A percentile compares a stretch with the other conserved stretches of the same genome.
These are phyloP conservation scores for Schizonepeta tenuifolia DNA, from an alignment of 257 asterid species.

Conservation along the genomic window DNA sequence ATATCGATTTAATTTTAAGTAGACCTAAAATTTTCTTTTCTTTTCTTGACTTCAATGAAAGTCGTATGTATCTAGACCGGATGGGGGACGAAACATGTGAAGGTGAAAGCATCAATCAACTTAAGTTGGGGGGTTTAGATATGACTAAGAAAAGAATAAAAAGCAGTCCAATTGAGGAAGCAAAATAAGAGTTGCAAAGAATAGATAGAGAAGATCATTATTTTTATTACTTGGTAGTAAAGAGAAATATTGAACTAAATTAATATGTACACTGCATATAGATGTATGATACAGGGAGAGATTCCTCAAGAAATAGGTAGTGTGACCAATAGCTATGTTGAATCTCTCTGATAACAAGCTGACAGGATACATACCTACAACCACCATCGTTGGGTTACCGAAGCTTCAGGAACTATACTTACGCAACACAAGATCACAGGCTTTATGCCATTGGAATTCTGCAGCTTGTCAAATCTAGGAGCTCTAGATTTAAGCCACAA, in stretches of 20 bases:
- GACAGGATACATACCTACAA: slow-evolving; percentile 9
- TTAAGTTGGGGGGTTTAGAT: no score
- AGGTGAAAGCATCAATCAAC: slow-evolving; percentile 7
- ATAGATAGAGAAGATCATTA: background rate
- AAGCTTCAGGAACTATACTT: slow-evolving; percentile 26
- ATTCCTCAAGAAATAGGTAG: slow-evolving; percentile 29
- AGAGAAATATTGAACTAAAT: no score
- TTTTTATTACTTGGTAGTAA: no score
- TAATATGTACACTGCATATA: background rate
- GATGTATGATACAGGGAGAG: background rate
- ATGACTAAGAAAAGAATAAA: slow-evolving; percentile 28
- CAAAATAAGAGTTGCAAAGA: background rate
- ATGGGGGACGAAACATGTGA: background rate
- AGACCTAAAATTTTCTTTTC: background rate
- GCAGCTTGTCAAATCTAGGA: slow-evolving; percentile 23
- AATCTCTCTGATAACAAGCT: slow-evolving; percentile 2
- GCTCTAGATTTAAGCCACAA: background rate
- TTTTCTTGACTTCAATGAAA: background rate
- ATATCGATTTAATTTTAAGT: background rate
- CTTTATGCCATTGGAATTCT: slow-evolving; percentile 1
- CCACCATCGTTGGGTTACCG: background rate
- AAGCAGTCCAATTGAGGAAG: slow-evolving; percentile 1
- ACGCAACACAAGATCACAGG: slow-evolving; percentile 2
- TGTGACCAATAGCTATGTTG: slow-evolving; percentile 23
- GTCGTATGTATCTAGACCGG: background rate